Evolutionary conservation across 179 eudicot species (phyloP).

Genomic region (Gypsophila paniculata): DNA sequence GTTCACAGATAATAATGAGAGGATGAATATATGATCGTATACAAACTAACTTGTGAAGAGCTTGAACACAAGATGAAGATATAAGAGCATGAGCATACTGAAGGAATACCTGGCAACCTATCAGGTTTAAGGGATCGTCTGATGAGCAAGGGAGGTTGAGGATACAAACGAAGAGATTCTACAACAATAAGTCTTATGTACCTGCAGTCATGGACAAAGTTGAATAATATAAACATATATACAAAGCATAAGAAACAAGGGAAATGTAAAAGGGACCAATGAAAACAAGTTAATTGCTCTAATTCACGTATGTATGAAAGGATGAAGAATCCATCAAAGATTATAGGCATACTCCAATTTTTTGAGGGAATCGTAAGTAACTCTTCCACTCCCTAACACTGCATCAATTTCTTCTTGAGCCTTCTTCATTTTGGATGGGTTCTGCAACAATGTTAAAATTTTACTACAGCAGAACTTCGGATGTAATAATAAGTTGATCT

Average conservation of each 20-base stretch:
- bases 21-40: not conserved
- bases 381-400: conserved; percentile 59
- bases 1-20: conserved; percentile 8
- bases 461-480: conserved; percentile 6
- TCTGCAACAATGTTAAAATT: conserved; percentile 36
- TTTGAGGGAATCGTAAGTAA: conserved; percentile 68
- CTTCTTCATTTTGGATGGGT: conserved; percentile 92
- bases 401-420: conserved; percentile 91
- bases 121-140: conserved; percentile 82
- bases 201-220: conserved; percentile 39
- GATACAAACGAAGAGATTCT: conserved; percentile 86
- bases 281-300: not conserved
- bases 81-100: not conserved
- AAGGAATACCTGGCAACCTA: conserved; percentile 67
- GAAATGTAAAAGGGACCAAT: not conserved
- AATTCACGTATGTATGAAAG: conserved; percentile 9
- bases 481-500: not conserved
- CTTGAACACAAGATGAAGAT: no score
- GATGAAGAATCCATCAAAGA: conserved; percentile 2
- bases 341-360: conserved; percentile 54
- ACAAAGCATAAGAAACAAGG: not conserved
- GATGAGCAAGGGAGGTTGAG: conserved; percentile 96
- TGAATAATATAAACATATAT: not conserved
- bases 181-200: conserved; percentile 81
- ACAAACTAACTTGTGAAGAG: not conserved